phyloP scores from a whole-genome alignment of 495 filamentous ascomycete genomes.

The Tetracladium setigerum region DNA sequence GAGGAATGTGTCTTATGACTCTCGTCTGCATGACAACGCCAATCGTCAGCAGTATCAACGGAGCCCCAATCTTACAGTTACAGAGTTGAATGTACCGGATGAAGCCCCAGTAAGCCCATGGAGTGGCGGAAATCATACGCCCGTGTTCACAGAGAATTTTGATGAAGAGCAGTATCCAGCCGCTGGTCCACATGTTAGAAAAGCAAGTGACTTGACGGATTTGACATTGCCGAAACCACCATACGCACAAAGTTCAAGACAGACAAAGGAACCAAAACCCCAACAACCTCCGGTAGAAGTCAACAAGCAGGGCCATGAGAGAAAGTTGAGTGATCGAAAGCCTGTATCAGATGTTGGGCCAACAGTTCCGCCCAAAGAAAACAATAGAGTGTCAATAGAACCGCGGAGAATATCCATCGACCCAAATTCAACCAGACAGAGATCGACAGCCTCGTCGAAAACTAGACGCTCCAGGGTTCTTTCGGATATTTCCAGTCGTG shows the following conservation, averaged over 20 bases:
- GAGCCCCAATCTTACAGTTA: slow-evolving; percentile 8
- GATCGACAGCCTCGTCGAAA: slow-evolving; percentile 30
- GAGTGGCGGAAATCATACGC: slow-evolving; percentile 40
- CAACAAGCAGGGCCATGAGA: slow-evolving; percentile 3
- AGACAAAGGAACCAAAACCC: slow-evolving; percentile 10
- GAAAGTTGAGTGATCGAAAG: slow-evolving; percentile 9
- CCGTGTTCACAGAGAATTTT: slow-evolving; percentile 62
- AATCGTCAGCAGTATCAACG: slow-evolving; percentile 10
- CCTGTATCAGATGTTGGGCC: slow-evolving; percentile 9
- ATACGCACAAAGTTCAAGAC: slow-evolving; percentile 31
- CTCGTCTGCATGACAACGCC: slow-evolving; percentile 14
- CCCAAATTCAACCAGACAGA: slow-evolving; percentile 21
- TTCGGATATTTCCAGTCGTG: slow-evolving; percentile 39
- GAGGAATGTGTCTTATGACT: slow-evolving; percentile 38
- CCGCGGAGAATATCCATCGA: slow-evolving; percentile 30
- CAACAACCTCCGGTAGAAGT: slow-evolving; percentile 32
- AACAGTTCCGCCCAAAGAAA: slow-evolving; percentile 22
- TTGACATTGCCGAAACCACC: slow-evolving; percentile 36
- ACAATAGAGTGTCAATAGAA: slow-evolving; percentile 19
- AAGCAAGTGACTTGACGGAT: slow-evolving; percentile 32
- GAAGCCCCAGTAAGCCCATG: slow-evolving; percentile 7
- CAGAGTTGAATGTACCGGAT: slow-evolving; percentile 11
- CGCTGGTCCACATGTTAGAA: slow-evolving; percentile 25
- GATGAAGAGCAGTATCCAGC: slow-evolving; percentile 49
- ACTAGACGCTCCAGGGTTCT: slow-evolving; percentile 32